Base-by-base conservation (phyloP, 805 yeast genomes). In the Candida patagonica region DNA sequence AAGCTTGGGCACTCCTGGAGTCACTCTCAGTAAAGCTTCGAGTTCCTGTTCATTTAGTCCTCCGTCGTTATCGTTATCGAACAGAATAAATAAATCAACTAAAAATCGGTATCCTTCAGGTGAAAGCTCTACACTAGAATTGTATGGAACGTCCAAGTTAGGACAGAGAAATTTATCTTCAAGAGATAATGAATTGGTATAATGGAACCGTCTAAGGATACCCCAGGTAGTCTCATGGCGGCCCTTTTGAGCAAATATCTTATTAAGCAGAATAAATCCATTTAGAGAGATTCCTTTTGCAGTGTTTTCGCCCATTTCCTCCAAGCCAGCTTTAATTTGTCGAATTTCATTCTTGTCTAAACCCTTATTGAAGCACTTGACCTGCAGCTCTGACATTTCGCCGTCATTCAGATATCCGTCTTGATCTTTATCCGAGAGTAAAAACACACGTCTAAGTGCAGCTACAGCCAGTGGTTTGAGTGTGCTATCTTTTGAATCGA, bases 161-260 rank as follows among this genome's bases (percentile, higher is more conserved):
- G 98, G 98, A 47, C 71, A 75, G n/a, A 92, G 59, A 36, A 86
- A 76, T 42, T 75, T 74, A 46, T 86, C 95, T 48, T 78, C 78
- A 22, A 92, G 67, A 0, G 96, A 85, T 4, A 92, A 65, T 0
- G 96, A 87, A 54, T 92, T 92, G 0, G 97, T 89, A 54, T 92
- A 92, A 54, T 85, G 83, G 58, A 84, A 92, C 0, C 87, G 73
- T 38, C 99, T 61, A 20, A 92, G 57, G 16, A 92, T 85, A 0
- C 95, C 95, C 99, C 99, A 92, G 0, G 86, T 80, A 0, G 97
- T 92, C 56, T 92, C 99, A 57, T 92, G 97, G 24, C 97, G 67
- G 0, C 98, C 99, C 26, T 75, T 74, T 49, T 86, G 94, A 1
- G 94, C 94, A 57, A 82, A 92, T 20, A 84, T 61, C 53, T 80